These are phyloP conservation scores for Linum lewisii DNA, from an alignment of 345 rosid genomes.

Conservation along the genomic window DNA sequence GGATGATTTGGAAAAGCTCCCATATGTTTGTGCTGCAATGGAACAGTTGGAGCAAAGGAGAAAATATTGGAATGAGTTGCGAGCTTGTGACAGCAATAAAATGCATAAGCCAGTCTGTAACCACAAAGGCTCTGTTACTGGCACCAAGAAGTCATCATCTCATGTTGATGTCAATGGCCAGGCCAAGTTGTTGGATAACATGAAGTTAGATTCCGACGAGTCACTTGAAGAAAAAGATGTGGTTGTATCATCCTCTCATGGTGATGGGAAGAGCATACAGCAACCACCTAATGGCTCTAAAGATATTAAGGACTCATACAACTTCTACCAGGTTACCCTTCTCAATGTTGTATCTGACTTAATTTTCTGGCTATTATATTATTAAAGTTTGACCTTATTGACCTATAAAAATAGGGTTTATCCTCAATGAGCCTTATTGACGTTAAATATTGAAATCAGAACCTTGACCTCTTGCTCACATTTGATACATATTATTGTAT, in stretches of 20 bases:
- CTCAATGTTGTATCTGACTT: background rate
- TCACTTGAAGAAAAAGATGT: conserved; percentile 27
- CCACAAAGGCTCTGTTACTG: conserved; percentile 23
- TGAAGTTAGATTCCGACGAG: conserved; percentile 23
- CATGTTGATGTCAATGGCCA: conserved; percentile 20
- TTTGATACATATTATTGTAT: no score
- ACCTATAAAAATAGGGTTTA: no score
- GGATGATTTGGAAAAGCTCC: conserved; percentile 83
- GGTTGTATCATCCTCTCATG: conserved; percentile 29
- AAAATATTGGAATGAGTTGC: conserved; percentile 66
- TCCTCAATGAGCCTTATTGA: background rate
- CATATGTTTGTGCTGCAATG: conserved; percentile 85
- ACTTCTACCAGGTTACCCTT: conserved; percentile 69
- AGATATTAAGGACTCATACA: conserved; percentile 48
- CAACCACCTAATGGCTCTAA: conserved; percentile 22
- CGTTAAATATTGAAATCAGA: background rate
- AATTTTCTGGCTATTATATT: background rate
- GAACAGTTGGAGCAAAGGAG: conserved; percentile 70
- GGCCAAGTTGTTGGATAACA: conserved; percentile 18
- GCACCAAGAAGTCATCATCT: conserved; percentile 16
- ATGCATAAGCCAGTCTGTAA: conserved; percentile 16
- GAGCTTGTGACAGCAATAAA: conserved; percentile 18
- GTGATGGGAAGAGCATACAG: conserved; percentile 29
- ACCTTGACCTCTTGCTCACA: background rate
- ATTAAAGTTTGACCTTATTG: no score